Conservation (phyloP, 1,139 yeast species). For the Taphrina confusa region DNA sequence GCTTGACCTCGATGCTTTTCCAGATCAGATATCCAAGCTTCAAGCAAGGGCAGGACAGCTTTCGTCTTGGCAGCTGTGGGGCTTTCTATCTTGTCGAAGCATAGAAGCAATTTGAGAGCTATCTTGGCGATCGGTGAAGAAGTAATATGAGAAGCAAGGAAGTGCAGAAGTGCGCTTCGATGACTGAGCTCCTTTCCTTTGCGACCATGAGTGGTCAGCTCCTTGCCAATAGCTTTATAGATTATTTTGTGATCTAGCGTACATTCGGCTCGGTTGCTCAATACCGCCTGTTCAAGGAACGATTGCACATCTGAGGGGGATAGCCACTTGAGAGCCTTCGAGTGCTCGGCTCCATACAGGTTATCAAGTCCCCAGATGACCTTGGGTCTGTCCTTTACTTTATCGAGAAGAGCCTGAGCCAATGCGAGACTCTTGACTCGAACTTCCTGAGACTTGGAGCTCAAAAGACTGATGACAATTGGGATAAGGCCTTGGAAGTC, state of each 20-base stretch:
- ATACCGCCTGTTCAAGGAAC: slow-evolving; percentile 53
- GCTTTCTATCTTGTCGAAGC: slow-evolving; percentile 43
- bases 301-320: slow-evolving; percentile 64
- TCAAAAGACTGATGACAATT: slow-evolving; percentile 43
- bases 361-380: slow-evolving; percentile 31
- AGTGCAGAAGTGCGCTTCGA: slow-evolving; percentile 38
- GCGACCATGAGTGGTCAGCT: slow-evolving; percentile 40
- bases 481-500: slow-evolving; percentile 48
- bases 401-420: neutral
- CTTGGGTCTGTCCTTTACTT: neutral
- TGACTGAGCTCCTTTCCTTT: slow-evolving; percentile 41
- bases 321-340: slow-evolving; percentile 56
- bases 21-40: slow-evolving; percentile 52
- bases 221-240: slow-evolving; percentile 45
- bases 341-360: slow-evolving; percentile 42
- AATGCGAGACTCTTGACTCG: slow-evolving; percentile 43
- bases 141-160: slow-evolving; percentile 39
- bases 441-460: slow-evolving; percentile 45
- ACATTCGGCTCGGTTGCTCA: slow-evolving; percentile 49
- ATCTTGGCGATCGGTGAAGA: slow-evolving; percentile 39
- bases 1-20: slow-evolving; percentile 29
- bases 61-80: slow-evolving; percentile 39
- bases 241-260: slow-evolving; percentile 54
- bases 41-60: slow-evolving; percentile 44
- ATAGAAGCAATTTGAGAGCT: slow-evolving; percentile 36